Percentiles rank a stretch among this genome's conserved stretches.
Conservation (phyloP, 352 stramenopile genomes). For the Phytophthora litchii region DNA sequence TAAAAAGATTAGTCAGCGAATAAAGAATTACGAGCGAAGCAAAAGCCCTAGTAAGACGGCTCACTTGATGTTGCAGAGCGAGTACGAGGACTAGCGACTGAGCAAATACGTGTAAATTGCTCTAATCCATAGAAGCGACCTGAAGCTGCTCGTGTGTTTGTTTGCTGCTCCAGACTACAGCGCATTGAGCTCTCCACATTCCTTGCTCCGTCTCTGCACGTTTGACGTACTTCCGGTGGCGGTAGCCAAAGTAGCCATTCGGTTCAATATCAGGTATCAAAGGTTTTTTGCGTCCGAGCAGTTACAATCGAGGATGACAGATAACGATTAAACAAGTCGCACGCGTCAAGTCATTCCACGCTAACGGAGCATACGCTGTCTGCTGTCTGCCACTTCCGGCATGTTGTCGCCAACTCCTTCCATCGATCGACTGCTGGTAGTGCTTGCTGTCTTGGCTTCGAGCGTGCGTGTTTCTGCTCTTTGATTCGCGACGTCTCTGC, state of each 20-base stretch:
- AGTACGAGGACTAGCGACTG: not conserved
- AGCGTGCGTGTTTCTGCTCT: constrained; percentile 1
- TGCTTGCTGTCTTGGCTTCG: not conserved
- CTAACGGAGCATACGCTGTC: not conserved
- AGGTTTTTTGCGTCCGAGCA: not conserved
- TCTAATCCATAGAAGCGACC: too few relatives aligned
- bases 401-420: not conserved
- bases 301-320: constrained; percentile 15
- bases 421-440: not conserved
- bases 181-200: not conserved
- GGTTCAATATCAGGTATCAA: constrained; percentile 1
- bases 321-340: not conserved
- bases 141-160: too few relatives aligned
- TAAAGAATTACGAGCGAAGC: too few relatives aligned
- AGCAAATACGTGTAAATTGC: too few relatives aligned
- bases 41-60: too few relatives aligned
- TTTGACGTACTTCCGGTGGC: constrained; percentile 4
- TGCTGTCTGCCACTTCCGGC: too few relatives aligned
- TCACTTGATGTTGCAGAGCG: not conserved
- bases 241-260: constrained; percentile 9
- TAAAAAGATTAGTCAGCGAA: not conserved
- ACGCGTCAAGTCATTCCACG: not conserved
- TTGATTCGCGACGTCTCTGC: constrained; percentile 26
- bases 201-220: not conserved
- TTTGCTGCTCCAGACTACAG: too few relatives aligned